Evolutionary conservation across 768 basidiomycete species (phyloP).

Genomic region (Russula sp.): DNA sequence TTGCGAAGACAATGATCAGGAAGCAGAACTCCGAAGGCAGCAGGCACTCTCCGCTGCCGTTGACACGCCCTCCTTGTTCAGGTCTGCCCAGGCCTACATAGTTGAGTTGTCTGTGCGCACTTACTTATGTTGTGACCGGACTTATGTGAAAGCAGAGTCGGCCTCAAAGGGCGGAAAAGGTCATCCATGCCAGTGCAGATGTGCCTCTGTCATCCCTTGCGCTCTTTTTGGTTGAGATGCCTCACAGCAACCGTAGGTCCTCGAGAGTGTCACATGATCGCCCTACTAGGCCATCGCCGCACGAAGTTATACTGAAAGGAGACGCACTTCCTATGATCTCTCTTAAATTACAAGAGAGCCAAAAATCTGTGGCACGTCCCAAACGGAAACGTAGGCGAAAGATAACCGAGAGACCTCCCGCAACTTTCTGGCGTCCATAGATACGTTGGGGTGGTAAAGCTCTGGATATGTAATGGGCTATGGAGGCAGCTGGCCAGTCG

Average conservation of each 20-base stretch:
- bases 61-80: slow-evolving; percentile 25
- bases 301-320: slow-evolving; percentile 7
- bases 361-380: background rate
- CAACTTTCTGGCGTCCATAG: slow-evolving; percentile 27
- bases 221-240: slow-evolving; percentile 12
- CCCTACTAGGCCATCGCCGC: slow-evolving; percentile 6
- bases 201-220: background rate
- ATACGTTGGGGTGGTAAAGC: slow-evolving; percentile 26
- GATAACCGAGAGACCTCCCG: slow-evolving; percentile 15
- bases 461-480: slow-evolving; percentile 30
- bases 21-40: slow-evolving; percentile 24
- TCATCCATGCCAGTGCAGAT: slow-evolving; percentile 6
- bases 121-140: background rate
- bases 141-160: slow-evolving; percentile 3
- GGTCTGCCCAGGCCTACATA: slow-evolving; percentile 21
- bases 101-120: slow-evolving; percentile 21
- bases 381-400: slow-evolving; percentile 8
- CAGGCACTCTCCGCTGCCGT: slow-evolving; percentile 28
- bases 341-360: background rate
- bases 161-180: background rate
- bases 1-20: slow-evolving; percentile 27
- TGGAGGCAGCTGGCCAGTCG: slow-evolving; percentile 25
- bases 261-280: background rate
- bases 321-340: background rate
- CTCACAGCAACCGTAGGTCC: background rate